Evolutionary conservation across 2,329 filamentous ascomycete species (phyloP).

Genomic region (Exophiala xenobiotica): DNA sequence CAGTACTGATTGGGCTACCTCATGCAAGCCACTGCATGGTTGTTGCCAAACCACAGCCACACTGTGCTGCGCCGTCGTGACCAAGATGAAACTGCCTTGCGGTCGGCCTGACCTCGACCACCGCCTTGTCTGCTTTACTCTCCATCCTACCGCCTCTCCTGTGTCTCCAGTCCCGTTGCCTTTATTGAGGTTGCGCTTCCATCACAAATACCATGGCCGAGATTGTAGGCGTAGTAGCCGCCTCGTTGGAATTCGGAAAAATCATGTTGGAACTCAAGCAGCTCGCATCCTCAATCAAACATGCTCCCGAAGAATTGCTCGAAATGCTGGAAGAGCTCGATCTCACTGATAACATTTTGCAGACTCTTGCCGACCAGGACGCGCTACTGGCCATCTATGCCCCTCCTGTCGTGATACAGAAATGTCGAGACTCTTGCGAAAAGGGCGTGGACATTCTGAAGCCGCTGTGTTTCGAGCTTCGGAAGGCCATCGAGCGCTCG

Average conservation of each 20-base stretch:
- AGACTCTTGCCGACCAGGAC: conserved; percentile 12
- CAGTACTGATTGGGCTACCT: not conserved
- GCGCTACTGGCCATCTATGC: conserved; percentile 3
- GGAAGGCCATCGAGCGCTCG: conserved; percentile 6
- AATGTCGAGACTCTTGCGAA: conserved; percentile 10
- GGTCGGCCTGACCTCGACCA: not conserved
- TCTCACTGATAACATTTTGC: conserved; percentile 2
- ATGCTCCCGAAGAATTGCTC: conserved; percentile 4
- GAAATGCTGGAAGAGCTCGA: conserved; percentile 12
- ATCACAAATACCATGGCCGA: conserved; percentile 10
- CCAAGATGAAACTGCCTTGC: not conserved
- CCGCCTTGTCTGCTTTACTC: not conserved
- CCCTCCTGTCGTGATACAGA: conserved; percentile 1
- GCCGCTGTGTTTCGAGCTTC: conserved; percentile 5
- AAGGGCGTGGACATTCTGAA: conserved; percentile 9
- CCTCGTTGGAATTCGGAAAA: conserved; percentile 9
- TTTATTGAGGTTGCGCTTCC: not conserved
- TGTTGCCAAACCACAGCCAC: not conserved
- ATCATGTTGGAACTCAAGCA: conserved; percentile 6
- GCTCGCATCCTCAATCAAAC: conserved; percentile 7
- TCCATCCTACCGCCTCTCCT: not conserved
- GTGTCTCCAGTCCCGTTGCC: not conserved
- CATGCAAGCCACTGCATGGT: not conserved
- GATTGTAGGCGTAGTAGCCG: conserved; percentile 13
- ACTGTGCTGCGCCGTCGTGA: not conserved